Evolutionary conservation across 768 basidiomycete species (phyloP).

Genomic region (Cyathus striatus): DNA sequence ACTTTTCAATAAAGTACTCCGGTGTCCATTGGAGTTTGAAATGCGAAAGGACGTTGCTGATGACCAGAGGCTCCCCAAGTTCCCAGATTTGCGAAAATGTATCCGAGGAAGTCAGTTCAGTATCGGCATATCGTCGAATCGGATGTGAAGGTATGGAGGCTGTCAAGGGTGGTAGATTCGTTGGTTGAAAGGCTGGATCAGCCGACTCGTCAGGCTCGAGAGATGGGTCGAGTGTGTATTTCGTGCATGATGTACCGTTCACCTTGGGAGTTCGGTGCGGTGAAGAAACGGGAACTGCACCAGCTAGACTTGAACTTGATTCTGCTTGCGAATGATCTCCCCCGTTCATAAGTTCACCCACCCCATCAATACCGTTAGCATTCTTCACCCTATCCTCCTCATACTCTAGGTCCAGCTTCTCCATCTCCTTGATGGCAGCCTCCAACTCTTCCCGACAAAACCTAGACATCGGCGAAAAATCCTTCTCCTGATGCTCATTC

Average conservation of each 20-base stretch:
- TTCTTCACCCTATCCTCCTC: background rate
- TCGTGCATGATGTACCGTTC: too few species aligned
- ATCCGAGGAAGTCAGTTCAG: constrained; percentile 43
- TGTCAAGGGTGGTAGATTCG: constrained; percentile 17
- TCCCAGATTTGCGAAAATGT: constrained; percentile 75
- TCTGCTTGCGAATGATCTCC: background rate
- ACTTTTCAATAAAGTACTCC: constrained; percentile 68
- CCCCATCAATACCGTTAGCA: background rate
- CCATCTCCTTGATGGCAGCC: constrained; percentile 67
- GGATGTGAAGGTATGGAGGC: constrained; percentile 36
- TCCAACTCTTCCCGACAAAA: constrained; percentile 63
- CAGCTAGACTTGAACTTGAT: background rate
- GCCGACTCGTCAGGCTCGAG: too few species aligned
- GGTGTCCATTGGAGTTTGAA: constrained; percentile 79
- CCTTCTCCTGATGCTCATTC: constrained; percentile 59
- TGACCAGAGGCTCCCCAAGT: constrained; percentile 71
- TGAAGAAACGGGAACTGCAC: background rate
- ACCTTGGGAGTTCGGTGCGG: too few species aligned
- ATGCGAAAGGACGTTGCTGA: constrained; percentile 57
- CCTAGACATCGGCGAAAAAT: constrained; percentile 79
- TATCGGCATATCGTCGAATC: constrained; percentile 40
- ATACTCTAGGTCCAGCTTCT: constrained; percentile 15
- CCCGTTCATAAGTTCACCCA: background rate
- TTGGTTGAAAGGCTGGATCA: constrained; percentile 12
- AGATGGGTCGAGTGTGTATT: too few species aligned